Evolutionary conservation across 129 eudicot genomes (phyloP).

Genomic region (Helianthus annuus): HanXRQr2.0-SUNRISE NC_035434.2:107273953-107274452

Average conservation of each 20-base stretch:
- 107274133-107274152: background rate
- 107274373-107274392: constrained; percentile 22
- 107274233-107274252: background rate
- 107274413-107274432: constrained; percentile 42
- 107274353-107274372: constrained; percentile 3
- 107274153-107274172: background rate
- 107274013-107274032: too few relatives aligned
- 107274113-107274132: background rate
- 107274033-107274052: too few relatives aligned
- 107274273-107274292: background rate
- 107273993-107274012: too few relatives aligned
- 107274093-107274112: background rate
- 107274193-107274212: constrained; percentile 1
- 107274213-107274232: constrained; percentile 5
- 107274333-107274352: background rate
- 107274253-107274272: constrained; percentile 12
- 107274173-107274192: background rate
- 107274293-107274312: constrained; percentile 5
- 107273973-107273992: too few relatives aligned
- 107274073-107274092: too few relatives aligned
- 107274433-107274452: constrained; percentile 56
- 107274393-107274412: constrained; percentile 7
- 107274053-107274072: too few relatives aligned
- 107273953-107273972: too few relatives aligned
- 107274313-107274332: constrained; percentile 11